A percentile compares a stretch with the other conserved stretches of the same genome.
Conservation (phyloP, 164 flowering plant species). For the Liquidambar formosana region DNA sequence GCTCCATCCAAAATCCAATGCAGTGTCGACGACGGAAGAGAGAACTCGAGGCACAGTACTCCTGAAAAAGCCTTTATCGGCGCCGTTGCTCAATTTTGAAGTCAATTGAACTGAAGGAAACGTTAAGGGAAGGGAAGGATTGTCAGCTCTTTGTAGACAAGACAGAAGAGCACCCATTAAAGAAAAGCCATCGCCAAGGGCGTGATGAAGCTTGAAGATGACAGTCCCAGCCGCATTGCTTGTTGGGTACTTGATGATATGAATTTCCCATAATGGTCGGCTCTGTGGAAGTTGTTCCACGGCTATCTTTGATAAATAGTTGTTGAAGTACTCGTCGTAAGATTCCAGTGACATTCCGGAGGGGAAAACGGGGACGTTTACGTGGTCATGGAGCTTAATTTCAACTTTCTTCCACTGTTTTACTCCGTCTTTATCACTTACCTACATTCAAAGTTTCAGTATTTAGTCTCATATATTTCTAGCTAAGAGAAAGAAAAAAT, state of each 20-base stretch:
- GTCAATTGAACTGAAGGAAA: slow-evolving; percentile 34
- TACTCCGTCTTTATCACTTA: slow-evolving; percentile 40
- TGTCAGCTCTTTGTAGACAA: slow-evolving; percentile 47
- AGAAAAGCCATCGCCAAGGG: slow-evolving; percentile 75
- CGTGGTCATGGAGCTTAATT: slow-evolving; percentile 51
- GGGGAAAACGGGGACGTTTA: slow-evolving; percentile 40
- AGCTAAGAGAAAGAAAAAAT: no score
- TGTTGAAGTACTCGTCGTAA: slow-evolving; percentile 35
- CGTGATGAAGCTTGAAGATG: slow-evolving; percentile 63
- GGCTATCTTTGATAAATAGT: slow-evolving; percentile 43
- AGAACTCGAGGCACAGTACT: slow-evolving; percentile 17
- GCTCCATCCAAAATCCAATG: slow-evolving; percentile 44
- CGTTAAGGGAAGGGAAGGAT: slow-evolving; percentile 52
- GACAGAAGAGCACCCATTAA: slow-evolving; percentile 67
- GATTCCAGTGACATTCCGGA: slow-evolving; percentile 29
- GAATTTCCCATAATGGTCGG: slow-evolving; percentile 66
- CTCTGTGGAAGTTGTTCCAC: slow-evolving; percentile 36
- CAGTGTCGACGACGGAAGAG: slow-evolving; percentile 22
- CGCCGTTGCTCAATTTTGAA: neutral
- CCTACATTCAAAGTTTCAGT: slow-evolving; percentile 22
- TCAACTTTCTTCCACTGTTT: slow-evolving; percentile 57
- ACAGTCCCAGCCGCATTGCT: slow-evolving; percentile 45
- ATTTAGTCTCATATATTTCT: no score
- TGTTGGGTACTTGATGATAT: slow-evolving; percentile 56
- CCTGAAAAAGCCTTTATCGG: neutral